These are phyloP conservation scores for Cicer judaicum DNA, from an alignment of 306 rosid species.

Conservation along the genomic window DNA sequence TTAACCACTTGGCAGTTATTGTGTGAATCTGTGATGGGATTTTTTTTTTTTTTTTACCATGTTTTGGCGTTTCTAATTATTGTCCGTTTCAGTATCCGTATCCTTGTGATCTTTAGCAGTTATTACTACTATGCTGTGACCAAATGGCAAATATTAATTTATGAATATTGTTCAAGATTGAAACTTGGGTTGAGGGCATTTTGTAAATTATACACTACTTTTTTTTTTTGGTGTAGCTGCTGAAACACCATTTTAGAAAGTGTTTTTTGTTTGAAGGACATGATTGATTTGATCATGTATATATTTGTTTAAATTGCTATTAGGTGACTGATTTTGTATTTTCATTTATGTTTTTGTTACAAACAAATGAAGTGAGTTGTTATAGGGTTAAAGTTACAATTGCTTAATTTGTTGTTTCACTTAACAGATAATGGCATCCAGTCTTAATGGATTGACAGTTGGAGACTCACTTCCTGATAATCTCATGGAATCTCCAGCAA, in stretches of 20 bases:
- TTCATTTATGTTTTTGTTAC: conserved; percentile 15
- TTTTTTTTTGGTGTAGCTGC: conserved; percentile 30
- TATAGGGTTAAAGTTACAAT: conserved; percentile 7
- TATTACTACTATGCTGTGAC: conserved; percentile 1
- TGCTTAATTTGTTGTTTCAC: conserved; percentile 18
- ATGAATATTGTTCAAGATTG: conserved; percentile 29
- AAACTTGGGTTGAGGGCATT: conserved; percentile 3
- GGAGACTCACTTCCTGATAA: conserved; percentile 92
- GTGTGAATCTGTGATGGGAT: conserved; percentile 12
- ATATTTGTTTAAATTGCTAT: conserved; percentile 15
- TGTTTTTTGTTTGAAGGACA: conserved; percentile 13
- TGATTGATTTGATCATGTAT: conserved; percentile 10
- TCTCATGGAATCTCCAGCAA: conserved; percentile 95
- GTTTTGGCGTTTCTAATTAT: conserved; percentile 1
- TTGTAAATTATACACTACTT: conserved; percentile 12
- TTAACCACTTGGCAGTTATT: background rate
- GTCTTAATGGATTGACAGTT: conserved; percentile 95
- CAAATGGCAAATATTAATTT: background rate
- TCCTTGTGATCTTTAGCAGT: conserved; percentile 7
- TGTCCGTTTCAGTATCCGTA: conserved; percentile 10
- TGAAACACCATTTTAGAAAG: conserved; percentile 7
- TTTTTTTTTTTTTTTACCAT: conserved; percentile 2
- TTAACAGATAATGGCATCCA: conserved; percentile 93
- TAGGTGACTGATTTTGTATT: background rate
- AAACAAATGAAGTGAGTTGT: conserved; percentile 16